These are phyloP conservation scores for Lolium perenne DNA, from an alignment of 176 grass and related monocot species.

Conservation along the genomic window DNA sequence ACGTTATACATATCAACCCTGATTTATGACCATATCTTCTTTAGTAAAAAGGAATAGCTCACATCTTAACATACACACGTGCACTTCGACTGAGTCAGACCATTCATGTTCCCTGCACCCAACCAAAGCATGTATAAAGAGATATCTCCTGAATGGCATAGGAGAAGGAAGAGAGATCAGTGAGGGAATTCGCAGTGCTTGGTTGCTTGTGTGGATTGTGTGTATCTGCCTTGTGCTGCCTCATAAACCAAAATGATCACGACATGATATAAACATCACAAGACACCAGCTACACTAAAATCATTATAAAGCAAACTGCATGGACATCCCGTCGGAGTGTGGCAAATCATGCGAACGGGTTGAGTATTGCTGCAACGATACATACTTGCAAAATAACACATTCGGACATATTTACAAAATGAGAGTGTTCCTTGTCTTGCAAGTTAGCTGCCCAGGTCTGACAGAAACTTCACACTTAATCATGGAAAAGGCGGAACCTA, in stretches of 20 bases:
- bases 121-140: neutral
- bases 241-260: neutral
- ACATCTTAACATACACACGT: neutral
- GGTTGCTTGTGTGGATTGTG: neutral
- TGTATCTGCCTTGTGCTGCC: neutral
- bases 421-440: neutral
- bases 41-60: neutral
- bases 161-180: neutral
- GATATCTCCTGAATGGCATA: neutral
- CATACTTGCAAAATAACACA: constrained; percentile 24
- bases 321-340: neutral
- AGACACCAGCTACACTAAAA: neutral
- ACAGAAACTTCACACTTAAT: constrained; percentile 22
- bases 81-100: neutral
- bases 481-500: constrained; percentile 49
- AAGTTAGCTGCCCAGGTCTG: neutral
- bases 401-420: neutral
- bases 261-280: neutral
- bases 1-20: neutral
- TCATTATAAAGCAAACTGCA: neutral
- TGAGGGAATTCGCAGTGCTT: too few species aligned
- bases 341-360: neutral
- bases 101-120: neutral
- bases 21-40: too few species aligned
- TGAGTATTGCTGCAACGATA: neutral